Evolutionary conservation across 108 stramenopile species (phyloP).

Genomic region (Fistulifera solaris): DNA sequence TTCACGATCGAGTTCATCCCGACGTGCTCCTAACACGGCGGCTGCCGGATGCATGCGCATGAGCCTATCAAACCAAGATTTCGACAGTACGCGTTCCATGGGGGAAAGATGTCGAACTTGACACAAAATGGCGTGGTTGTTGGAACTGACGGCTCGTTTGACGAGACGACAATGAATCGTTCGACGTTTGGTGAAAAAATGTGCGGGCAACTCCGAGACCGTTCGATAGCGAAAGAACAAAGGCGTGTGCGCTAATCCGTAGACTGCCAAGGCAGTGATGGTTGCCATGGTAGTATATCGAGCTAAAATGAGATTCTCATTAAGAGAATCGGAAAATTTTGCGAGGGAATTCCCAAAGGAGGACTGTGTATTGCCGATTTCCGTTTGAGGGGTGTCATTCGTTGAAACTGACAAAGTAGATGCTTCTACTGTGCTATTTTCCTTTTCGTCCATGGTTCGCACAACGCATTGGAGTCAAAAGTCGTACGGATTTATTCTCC

Average conservation of each 20-base stretch:
- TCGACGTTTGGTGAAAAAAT: slow-evolving; percentile 34
- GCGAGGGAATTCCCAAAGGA: too few species aligned
- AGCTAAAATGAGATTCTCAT: slow-evolving; percentile 58
- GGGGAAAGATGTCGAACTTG: slow-evolving; percentile 63
- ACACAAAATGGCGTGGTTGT: slow-evolving; percentile 20
- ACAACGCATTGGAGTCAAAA: too few species aligned
- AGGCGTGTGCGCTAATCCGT: slow-evolving; percentile 71
- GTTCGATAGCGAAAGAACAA: slow-evolving; percentile 72
- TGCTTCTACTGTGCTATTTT: too few species aligned
- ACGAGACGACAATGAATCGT: slow-evolving; percentile 61
- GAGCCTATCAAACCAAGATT: slow-evolving; percentile 48
- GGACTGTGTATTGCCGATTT: too few species aligned
- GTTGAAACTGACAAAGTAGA: too few species aligned
- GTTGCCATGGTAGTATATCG: slow-evolving; percentile 46
- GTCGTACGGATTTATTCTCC: too few species aligned
- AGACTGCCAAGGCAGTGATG: slow-evolving; percentile 45
- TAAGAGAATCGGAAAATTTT: slow-evolving; percentile 39
- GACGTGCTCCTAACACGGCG: neutral
- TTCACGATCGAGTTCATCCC: neutral
- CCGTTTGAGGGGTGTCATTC: too few species aligned
- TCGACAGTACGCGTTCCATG: slow-evolving; percentile 41
- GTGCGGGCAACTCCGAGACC: slow-evolving; percentile 48
- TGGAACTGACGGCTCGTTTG: slow-evolving; percentile 17
- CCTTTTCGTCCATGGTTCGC: too few species aligned
- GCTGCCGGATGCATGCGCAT: slow-evolving; percentile 24